A percentile compares a stretch with the other conserved stretches of the same genome.
phyloP scores from a whole-genome alignment of 176 grass and related monocot species.

The Hordeum vulgare region DNA sequence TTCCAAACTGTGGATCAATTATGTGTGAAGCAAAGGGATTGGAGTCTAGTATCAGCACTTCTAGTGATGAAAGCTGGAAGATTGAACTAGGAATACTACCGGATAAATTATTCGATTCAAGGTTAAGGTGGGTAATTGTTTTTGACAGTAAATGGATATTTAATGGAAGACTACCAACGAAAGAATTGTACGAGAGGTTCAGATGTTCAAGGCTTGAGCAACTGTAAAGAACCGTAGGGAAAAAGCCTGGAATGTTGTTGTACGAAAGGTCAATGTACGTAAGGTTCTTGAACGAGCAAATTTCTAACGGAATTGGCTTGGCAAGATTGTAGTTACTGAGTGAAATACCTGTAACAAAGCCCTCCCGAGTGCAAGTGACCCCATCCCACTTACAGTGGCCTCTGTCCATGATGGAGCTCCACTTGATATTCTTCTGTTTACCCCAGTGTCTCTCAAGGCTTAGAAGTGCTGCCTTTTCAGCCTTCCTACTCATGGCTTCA shows the following conservation, averaged over 20 bases:
- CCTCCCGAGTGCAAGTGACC: neutral
- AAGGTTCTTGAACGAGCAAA: neutral
- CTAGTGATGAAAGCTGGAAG: neutral
- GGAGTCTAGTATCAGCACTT: neutral
- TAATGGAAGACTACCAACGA: neutral
- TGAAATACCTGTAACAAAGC: neutral
- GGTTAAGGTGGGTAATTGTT: neutral
- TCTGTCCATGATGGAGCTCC: neutral
- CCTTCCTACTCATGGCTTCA: neutral
- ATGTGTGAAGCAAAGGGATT: conserved; percentile 22
- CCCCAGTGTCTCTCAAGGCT: neutral
- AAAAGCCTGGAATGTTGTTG: neutral
- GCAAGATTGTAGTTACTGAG: fast-evolving
- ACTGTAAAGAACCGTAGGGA: neutral
- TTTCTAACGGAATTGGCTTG: neutral
- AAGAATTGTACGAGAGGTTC: neutral
- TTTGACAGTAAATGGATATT: neutral
- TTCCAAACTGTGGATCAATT: conserved; percentile 29
- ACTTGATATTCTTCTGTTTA: neutral
- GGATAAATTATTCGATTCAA: neutral
- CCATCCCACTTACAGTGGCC: neutral
- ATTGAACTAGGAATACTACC: neutral
- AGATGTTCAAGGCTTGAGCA: neutral
- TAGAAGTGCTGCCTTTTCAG: neutral
- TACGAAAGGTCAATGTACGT: fast-evolving